Base-by-base conservation (phyloP, 805 yeast species). In the Teunomyces tritomae region DNA sequence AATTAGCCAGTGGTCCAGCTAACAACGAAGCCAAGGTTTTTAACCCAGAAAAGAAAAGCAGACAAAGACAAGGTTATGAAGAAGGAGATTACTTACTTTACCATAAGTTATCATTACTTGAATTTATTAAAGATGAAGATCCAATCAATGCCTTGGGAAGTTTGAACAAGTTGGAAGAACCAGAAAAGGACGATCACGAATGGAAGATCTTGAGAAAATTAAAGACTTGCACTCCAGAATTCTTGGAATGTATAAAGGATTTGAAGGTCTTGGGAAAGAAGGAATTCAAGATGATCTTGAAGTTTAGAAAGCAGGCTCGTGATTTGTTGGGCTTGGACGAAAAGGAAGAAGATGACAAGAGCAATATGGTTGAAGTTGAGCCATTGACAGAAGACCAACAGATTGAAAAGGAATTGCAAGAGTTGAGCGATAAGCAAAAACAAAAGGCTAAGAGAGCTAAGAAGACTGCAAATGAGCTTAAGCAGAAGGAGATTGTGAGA, bases 61-160 rank as follows among this genome's bases (percentile, higher is more conserved):
- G 98, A 70, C 85, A 83, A 67, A 87, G 99, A 82, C 87, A 86
- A 57, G 99, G 99, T 80, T 94, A 94, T 70, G 97, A 88, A 49
- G 98, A 92, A 61, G 97, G 95, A 44, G 96, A 94, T 60, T 82
- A 86, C 59, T 63, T 78, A 26, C 73, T 80, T 28, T 87, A 81
- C 63, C 91, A 89, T 59, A 80, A 83, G 8, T 74, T 82, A 73
- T 80, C 89, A 11, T 73, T 90, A 6, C 65, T 90, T 64, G 97
- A 92, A 5, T 91, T 94, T 70, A 80, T 94, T 39, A 84, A 76
- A 58, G 77, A 82, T 49, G 92, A 84, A 35, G 96, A 87, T 50
- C 95, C 97, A 8, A 88, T 94, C 39, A 84, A 83, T 53, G 74
- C 85, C 51, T 76, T 94, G 47, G 99, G 97, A 47, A 73, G 81